phyloP scores from a whole-genome alignment of 2,329 filamentous ascomycete species.

The Fusarium austroafricanum region DNA sequence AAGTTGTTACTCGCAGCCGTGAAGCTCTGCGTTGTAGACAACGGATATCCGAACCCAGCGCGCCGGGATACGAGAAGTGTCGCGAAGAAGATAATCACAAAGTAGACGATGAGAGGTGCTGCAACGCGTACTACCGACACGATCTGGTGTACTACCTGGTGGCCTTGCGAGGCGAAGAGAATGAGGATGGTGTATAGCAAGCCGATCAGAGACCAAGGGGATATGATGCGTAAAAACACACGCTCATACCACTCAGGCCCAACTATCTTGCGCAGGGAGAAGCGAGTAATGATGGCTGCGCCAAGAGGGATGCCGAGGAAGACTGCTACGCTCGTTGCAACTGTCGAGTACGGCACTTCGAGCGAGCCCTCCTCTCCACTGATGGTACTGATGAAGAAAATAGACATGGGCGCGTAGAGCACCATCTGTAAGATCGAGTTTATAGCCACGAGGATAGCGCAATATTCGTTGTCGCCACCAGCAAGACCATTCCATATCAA shows the following conservation, averaged over 20 bases:
- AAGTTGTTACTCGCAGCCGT: slow-evolving; percentile 95
- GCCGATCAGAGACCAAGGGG: slow-evolving; percentile 83
- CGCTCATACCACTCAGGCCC: slow-evolving; percentile 72
- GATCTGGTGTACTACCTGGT: slow-evolving; percentile 82
- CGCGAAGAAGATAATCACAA: slow-evolving; percentile 76
- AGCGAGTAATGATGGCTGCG: slow-evolving; percentile 81
- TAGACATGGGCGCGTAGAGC: slow-evolving; percentile 75
- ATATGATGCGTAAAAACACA: slow-evolving; percentile 75
- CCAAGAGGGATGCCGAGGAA: slow-evolving; percentile 88
- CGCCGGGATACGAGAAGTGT: slow-evolving; percentile 72
- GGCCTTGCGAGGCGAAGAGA: slow-evolving; percentile 84
- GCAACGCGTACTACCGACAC: slow-evolving; percentile 84
- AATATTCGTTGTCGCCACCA: slow-evolving; percentile 83
- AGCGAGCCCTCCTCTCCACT: slow-evolving; percentile 56
- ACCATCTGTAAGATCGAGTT: slow-evolving; percentile 82
- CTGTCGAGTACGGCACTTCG: slow-evolving; percentile 69
- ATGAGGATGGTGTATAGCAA: slow-evolving; percentile 89
- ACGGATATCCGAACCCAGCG: slow-evolving; percentile 79
- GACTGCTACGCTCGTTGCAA: slow-evolving; percentile 83
- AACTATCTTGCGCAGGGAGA: slow-evolving; percentile 66
- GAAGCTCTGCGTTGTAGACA: slow-evolving; percentile 83
- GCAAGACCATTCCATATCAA: slow-evolving; percentile 78
- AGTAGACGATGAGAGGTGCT: slow-evolving; percentile 85
- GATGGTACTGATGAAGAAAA: slow-evolving; percentile 78
- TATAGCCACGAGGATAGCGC: slow-evolving; percentile 80